phyloP scores from a whole-genome alignment of 768 basidiomycete species.

The Mycena vitilis region DNA sequence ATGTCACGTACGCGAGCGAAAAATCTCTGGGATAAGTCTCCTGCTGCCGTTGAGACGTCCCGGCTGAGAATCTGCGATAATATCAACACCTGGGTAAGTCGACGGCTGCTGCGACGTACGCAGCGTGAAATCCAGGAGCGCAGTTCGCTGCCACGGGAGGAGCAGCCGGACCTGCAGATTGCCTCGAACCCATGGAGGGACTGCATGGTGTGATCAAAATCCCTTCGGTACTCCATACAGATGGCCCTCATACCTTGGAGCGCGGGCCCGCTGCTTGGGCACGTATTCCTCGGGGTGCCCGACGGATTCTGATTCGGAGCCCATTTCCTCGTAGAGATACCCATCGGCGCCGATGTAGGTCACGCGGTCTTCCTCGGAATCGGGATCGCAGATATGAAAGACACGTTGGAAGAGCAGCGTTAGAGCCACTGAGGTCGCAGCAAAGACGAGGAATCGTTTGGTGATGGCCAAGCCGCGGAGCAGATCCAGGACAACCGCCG shows the following conservation, averaged over 20 bases:
- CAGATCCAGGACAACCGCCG: not conserved
- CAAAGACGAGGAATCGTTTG: not conserved
- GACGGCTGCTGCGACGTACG: too few species aligned
- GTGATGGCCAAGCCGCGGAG: slow-evolving; percentile 1
- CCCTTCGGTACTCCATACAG: too few species aligned
- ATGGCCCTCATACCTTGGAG: not conserved
- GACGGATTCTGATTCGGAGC: not conserved
- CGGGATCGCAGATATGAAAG: not conserved
- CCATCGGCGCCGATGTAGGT: not conserved
- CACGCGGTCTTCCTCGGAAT: not conserved
- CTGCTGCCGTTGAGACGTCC: too few species aligned
- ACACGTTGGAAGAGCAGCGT: not conserved
- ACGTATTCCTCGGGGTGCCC: too few species aligned
- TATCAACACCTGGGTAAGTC: too few species aligned
- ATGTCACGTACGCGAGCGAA: not conserved
- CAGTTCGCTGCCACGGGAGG: too few species aligned
- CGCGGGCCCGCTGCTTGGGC: not conserved
- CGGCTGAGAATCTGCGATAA: too few species aligned
- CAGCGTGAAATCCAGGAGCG: too few species aligned
- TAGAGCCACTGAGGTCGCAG: slow-evolving; percentile 2
- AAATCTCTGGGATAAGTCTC: not conserved
- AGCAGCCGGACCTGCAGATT: too few species aligned
- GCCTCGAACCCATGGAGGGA: too few species aligned
- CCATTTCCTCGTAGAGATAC: not conserved
- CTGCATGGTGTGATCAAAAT: too few species aligned